Base-by-base conservation (phyloP, 176 grass and related monocot genomes). In the Saccharum spontaneum region DNA sequence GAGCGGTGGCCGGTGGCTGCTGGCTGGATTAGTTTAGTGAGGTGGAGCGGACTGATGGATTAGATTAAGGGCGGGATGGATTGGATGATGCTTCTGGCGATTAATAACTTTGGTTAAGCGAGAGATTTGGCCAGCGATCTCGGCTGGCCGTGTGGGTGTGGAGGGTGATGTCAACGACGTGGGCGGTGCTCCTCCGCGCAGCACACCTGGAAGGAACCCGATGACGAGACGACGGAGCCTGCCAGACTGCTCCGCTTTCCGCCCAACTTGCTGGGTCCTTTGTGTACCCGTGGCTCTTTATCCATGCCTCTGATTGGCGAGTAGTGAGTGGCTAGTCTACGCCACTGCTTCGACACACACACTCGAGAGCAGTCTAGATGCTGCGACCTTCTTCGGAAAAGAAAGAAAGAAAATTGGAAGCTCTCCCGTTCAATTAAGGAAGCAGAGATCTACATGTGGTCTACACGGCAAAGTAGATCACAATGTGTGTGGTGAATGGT, bases 111-210 rank as follows among this genome's bases (percentile, higher is more conserved):
- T 50, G 36, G 73, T 72, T 73, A 59, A 44, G 64, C 71, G 8
- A 7, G 83, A 71, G 57, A 90, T 86, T 82, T 72, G 22, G 66
- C 24, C 43, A 49, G 44, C 66, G 79, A 81, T 81, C 66, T 49
- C 45, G 45, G 34, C 33, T 33, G 33, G 45, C 45, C 52, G 52
- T 55, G 50, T 9, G 52, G 52, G 14, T 10, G 46, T 6, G 45
- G 3, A 3, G 78, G 67, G 44, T 12, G 69, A 74, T 76, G 79
- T 82, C 79, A 82, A 82, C 79, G 88, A 82, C 67, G 88, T 82
- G 88, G 88, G 52, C 84, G 79, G 44, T 41, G 88, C 44, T 73
- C 67, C 71, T 78, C 84, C 84, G 78, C 79, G 79, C 79, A 81
- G 45, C 79, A 54, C 79, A 17, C 62, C 74, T 45, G 65, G 79